Percentiles rank a stretch among this genome's conserved stretches.
phyloP scores from a whole-genome alignment of 768 basidiomycete genomes.

The Lyophyllum atratum region DNA sequence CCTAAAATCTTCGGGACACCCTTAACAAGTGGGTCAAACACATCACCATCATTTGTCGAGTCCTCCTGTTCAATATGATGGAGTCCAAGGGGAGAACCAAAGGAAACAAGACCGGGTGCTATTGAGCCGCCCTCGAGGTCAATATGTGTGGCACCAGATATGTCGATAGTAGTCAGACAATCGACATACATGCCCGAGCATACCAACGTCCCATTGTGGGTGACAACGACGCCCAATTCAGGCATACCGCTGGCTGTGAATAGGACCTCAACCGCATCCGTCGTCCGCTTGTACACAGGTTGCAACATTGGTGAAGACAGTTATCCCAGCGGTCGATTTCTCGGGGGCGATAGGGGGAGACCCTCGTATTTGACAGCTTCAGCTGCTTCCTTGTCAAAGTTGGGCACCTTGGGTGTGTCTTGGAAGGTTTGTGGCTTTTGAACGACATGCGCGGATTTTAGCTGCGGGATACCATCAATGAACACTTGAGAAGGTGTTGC shows the following conservation, averaged over 20 bases:
- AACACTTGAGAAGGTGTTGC: slow-evolving; percentile 89
- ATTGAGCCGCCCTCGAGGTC: slow-evolving; percentile 75
- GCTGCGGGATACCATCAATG: slow-evolving; percentile 87
- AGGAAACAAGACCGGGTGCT: slow-evolving; percentile 66
- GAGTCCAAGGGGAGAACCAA: slow-evolving; percentile 71
- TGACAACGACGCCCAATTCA: slow-evolving; percentile 37
- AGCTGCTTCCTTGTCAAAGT: slow-evolving; percentile 69
- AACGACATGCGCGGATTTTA: slow-evolving; percentile 46
- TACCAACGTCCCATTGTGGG: slow-evolving; percentile 46
- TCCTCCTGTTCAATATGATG: slow-evolving; percentile 68
- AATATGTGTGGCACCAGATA: slow-evolving; percentile 36
- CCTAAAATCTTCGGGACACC: slow-evolving; percentile 50
- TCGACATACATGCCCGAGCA: slow-evolving; percentile 43
- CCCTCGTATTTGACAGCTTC: slow-evolving; percentile 69
- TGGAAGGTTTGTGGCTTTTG: slow-evolving; percentile 54
- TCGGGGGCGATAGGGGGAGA: slow-evolving; percentile 66
- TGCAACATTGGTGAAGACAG: slow-evolving; percentile 67
- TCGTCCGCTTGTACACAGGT: slow-evolving; percentile 38
- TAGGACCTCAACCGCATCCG: slow-evolving; percentile 30
- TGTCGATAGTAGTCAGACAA: slow-evolving; percentile 21
- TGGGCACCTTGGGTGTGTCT: slow-evolving; percentile 55
- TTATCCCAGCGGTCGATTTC: slow-evolving; percentile 31
- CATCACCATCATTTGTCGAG: slow-evolving; percentile 68
- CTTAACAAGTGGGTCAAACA: slow-evolving; percentile 54
- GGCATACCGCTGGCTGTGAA: slow-evolving; percentile 22